Base-by-base conservation (phyloP, 495 filamentous ascomycete species). In the Apiosordaria backusii region DNA sequence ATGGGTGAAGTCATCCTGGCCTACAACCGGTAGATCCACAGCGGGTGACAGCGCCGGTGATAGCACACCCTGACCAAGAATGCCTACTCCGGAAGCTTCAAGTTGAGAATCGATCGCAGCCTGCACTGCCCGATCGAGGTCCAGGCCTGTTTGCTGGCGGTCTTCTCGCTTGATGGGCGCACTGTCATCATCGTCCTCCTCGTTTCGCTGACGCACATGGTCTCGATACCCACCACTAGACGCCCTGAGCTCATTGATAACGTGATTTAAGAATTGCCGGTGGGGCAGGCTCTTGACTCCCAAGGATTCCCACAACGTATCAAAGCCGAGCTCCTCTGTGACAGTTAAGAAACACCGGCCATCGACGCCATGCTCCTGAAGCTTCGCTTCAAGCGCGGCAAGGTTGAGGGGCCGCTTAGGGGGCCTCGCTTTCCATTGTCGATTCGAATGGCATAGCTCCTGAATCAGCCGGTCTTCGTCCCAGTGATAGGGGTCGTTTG, bases 401-500 rank as follows among this genome's bases (percentile, higher is more conserved):
- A 79, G 74, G 53, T 89, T 79, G 21, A 87, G 88, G 6, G 86
- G 77, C 45, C 71, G 74, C 16, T 68, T 24, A 18, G 66, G 57
- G n/a, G 69, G 29, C 27, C 74, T 70, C 26, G 75, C 63, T 19
- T 74, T 63, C 81, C 80, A 85, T 19, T 82, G 81, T 50, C 79
- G 74, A 21, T 80, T 70, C 2, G 74, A 50, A 26, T 83, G 79
- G 76, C 90, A 92, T 4, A 94, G 75, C 61, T 88, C 88, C 15
- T 75, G 72, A 0, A 91, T 83, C 1, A 92, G 84, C 40, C 86
- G 80, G 22, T 91, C 87, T 23, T 88, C 79, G 23, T 79, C 79
- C 90, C 90, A 93, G 67, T 85, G 74, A 67, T 86, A 85, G 0
- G 90, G 90, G 68, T 92, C 90, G 50, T 76, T 59, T 21, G 65